These are phyloP conservation scores for Yamadazyma sp. DNA, from an alignment of 805 yeast species.

Conservation along the genomic window DNA sequence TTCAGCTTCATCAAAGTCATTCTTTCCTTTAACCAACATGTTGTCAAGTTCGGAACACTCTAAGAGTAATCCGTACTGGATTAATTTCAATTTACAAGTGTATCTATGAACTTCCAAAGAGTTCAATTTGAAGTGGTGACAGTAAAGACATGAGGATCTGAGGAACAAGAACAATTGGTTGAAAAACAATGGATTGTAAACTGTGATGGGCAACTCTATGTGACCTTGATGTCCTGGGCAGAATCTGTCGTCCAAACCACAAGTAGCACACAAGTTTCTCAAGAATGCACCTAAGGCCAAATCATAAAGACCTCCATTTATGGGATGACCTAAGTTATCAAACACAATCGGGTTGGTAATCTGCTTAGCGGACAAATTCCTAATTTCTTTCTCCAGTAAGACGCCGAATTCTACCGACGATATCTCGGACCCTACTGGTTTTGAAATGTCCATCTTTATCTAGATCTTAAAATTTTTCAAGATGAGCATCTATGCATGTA, in stretches of 20 bases:
- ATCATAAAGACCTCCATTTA: conserved; percentile 91
- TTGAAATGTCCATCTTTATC: conserved; percentile 82
- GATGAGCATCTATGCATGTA: conserved; percentile 14
- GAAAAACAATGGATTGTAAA: conserved; percentile 92
- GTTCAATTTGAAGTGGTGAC: conserved; percentile 80
- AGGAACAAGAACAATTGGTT: conserved; percentile 82
- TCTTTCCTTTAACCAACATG: conserved; percentile 44
- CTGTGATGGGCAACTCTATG: conserved; percentile 93
- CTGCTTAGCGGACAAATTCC: conserved; percentile 89
- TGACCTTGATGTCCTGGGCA: conserved; percentile 99
- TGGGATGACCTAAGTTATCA: conserved; percentile 94
- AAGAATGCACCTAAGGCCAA: conserved; percentile 93
- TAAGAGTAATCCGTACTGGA: conserved; percentile 85
- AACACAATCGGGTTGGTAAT: conserved; percentile 94
- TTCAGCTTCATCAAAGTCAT: conserved; percentile 42
- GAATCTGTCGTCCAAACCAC: conserved; percentile 90
- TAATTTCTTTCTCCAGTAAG: conserved; percentile 76
- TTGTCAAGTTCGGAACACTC: conserved; percentile 76
- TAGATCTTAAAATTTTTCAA: conserved; percentile 8
- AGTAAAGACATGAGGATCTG: conserved; percentile 83
- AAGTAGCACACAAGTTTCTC: conserved; percentile 85
- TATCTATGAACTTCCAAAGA: conserved; percentile 69
- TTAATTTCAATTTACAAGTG: conserved; percentile 72
- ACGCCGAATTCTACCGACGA: conserved; percentile 90
- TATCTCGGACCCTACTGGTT: conserved; percentile 94